A percentile compares a stretch with the other conserved stretches of the same genome.
phyloP scores from a whole-genome alignment of 2,329 filamentous ascomycete species.

The Fusarium compactum region DNA sequence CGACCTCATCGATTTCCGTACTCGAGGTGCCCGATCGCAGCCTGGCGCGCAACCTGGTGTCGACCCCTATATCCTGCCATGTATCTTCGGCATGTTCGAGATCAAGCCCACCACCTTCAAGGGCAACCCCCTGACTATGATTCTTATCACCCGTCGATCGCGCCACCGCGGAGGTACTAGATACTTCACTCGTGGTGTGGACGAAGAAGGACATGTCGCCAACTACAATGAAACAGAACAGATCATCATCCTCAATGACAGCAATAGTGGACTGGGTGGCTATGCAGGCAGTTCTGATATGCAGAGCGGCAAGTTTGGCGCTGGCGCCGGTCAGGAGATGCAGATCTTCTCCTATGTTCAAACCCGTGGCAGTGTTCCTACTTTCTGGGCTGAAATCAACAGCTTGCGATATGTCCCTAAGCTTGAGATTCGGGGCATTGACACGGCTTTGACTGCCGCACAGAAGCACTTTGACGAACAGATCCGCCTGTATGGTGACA shows the following conservation, averaged over 20 bases:
- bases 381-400: slow-evolving; percentile 97
- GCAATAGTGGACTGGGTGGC: slow-evolving; percentile 77
- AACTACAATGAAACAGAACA: slow-evolving; percentile 99
- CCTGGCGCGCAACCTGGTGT: slow-evolving; percentile 78
- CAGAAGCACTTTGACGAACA: slow-evolving; percentile 93
- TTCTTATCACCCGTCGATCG: slow-evolving; percentile 89
- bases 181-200: slow-evolving; percentile 94
- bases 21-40: slow-evolving; percentile 70
- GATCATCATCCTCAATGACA: slow-evolving; percentile 88
- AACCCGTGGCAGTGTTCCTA: slow-evolving; percentile 94
- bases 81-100: slow-evolving; percentile 96
- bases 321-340: slow-evolving; percentile 74
- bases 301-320: slow-evolving; percentile 76
- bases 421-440: slow-evolving; percentile 86
- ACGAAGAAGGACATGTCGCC: slow-evolving; percentile 93
- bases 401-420: slow-evolving; percentile 91
- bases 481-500: slow-evolving; percentile 92
- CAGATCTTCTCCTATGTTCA: slow-evolving; percentile 96
- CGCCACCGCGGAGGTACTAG: slow-evolving; percentile 89
- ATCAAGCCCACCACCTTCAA: slow-evolving; percentile 90
- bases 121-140: slow-evolving; percentile 83
- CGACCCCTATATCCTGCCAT: slow-evolving; percentile 93
- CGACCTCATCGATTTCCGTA: slow-evolving; percentile 90
- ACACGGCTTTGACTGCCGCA: slow-evolving; percentile 82
- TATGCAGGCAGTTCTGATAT: slow-evolving; percentile 82